phyloP scores from a whole-genome alignment of 768 basidiomycete genomes.

The Kwoniella dendrophila region DNA sequence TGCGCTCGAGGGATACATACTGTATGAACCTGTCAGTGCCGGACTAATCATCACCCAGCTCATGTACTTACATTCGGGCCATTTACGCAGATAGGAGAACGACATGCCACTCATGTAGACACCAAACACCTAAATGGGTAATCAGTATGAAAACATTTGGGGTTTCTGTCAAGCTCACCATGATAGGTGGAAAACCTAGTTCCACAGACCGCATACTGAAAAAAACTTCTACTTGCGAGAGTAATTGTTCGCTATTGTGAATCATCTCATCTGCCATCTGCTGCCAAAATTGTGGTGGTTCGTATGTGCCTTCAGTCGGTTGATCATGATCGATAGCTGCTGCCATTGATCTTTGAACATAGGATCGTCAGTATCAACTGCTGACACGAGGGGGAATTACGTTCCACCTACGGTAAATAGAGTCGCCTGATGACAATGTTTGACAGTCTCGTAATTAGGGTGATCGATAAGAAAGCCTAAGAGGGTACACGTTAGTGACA shows the following conservation, averaged over 20 bases:
- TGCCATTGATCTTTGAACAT: conserved; percentile 16
- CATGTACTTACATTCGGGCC: conserved; percentile 23
- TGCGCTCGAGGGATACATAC: conserved; percentile 15
- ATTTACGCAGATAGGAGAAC: conserved; percentile 20
- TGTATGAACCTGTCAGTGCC: not conserved
- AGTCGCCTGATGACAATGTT: conserved; percentile 26
- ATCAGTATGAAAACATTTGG: not conserved
- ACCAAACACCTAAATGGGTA: conserved; percentile 15
- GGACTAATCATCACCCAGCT: not conserved
- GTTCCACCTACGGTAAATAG: conserved; percentile 18
- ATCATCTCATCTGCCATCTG: conserved; percentile 25
- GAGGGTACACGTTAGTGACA: not conserved
- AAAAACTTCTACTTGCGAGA: conserved; percentile 24
- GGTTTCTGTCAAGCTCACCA: conserved; percentile 7
- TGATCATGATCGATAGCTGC: conserved; percentile 24
- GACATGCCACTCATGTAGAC: conserved; percentile 28
- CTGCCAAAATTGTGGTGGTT: conserved; percentile 18
- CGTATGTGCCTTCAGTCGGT: not conserved
- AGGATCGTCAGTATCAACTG: not conserved
- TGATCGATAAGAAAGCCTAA: conserved; percentile 28
- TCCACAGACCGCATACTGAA: conserved; percentile 25
- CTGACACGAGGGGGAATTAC: not conserved
- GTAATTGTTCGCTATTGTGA: conserved; percentile 19
- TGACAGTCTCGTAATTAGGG: conserved; percentile 24
- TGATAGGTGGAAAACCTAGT: conserved; percentile 26